Evolutionary conservation across 495 filamentous ascomycete genomes (phyloP).

Genomic region (Collariella sp.): DNA sequence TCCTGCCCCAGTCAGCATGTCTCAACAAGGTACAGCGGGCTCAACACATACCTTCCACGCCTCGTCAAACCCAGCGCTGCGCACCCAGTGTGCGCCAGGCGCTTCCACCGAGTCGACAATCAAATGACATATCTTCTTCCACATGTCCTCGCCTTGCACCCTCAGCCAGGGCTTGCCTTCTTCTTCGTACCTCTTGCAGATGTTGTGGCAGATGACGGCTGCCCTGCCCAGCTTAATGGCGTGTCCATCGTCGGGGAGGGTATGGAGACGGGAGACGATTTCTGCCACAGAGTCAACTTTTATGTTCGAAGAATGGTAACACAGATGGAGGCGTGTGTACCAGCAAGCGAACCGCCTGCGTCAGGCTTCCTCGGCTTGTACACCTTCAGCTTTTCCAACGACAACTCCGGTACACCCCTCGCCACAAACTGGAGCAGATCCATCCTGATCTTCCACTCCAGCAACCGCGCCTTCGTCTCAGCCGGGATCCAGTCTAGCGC

Average conservation of each 20-base stretch:
- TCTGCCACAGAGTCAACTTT: slow-evolving; percentile 16
- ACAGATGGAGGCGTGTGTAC: neutral
- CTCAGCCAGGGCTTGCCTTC: slow-evolving; percentile 37
- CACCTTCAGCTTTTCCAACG: slow-evolving; percentile 43
- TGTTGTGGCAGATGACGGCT: slow-evolving; percentile 37
- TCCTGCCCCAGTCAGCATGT: slow-evolving; percentile 8
- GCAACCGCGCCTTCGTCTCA: slow-evolving; percentile 50
- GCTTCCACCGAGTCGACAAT: slow-evolving; percentile 49
- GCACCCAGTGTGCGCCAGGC: slow-evolving; percentile 42
- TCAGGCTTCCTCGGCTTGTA: slow-evolving; percentile 39
- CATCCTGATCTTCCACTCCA: slow-evolving; percentile 68
- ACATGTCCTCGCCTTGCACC: slow-evolving; percentile 56
- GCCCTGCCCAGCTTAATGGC: slow-evolving; percentile 64
- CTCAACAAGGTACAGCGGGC: neutral
- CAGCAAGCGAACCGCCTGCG: neutral
- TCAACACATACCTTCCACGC: slow-evolving; percentile 41
- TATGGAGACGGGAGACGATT: slow-evolving; percentile 47
- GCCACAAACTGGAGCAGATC: slow-evolving; percentile 62
- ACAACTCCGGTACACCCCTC: slow-evolving; percentile 46
- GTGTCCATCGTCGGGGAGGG: slow-evolving; percentile 68
- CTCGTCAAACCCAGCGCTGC: slow-evolving; percentile 48
- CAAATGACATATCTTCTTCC: slow-evolving; percentile 61
- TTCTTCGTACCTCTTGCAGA: slow-evolving; percentile 27
- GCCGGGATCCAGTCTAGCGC: slow-evolving; percentile 32
- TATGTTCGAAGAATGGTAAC: neutral